Evolutionary conservation across 768 basidiomycete genomes (phyloP).

Genomic region (Trametes cinnabarina): DNA sequence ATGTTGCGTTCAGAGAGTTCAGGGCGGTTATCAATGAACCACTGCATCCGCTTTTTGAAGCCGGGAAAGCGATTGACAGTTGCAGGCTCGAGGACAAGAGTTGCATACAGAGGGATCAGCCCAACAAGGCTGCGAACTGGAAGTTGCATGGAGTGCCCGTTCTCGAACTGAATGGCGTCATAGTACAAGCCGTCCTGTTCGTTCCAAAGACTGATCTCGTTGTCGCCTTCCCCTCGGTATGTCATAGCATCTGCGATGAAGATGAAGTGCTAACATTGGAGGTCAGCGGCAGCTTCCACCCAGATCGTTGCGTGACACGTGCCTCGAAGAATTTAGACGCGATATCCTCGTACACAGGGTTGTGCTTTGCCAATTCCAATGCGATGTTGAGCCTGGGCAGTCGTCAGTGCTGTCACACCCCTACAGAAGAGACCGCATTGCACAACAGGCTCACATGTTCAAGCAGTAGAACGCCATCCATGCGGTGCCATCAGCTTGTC

Average conservation of each 20-base stretch:
- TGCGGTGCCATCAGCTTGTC: slow-evolving; percentile 97
- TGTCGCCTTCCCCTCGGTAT: slow-evolving; percentile 65
- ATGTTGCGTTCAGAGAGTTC: slow-evolving; percentile 88
- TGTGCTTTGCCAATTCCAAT: slow-evolving; percentile 95
- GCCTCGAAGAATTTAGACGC: slow-evolving; percentile 97
- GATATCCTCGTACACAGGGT: slow-evolving; percentile 96
- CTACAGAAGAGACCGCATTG: not conserved
- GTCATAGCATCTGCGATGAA: slow-evolving; percentile 99
- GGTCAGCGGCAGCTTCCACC: too few species aligned
- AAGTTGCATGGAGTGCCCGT: slow-evolving; percentile 80
- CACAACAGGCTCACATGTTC: slow-evolving; percentile 69
- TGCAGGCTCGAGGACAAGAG: slow-evolving; percentile 87
- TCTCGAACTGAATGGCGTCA: slow-evolving; percentile 90
- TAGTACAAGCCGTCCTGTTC: slow-evolving; percentile 98
- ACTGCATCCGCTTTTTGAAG: slow-evolving; percentile 98
- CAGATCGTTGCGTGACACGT: slow-evolving; percentile 15
- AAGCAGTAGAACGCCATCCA: slow-evolving; percentile 99
- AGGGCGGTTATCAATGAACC: slow-evolving; percentile 95
- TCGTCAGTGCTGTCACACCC: too few species aligned
- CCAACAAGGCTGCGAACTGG: slow-evolving; percentile 95
- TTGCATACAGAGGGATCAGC: slow-evolving; percentile 95
- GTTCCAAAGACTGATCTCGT: slow-evolving; percentile 87
- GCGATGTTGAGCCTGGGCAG: slow-evolving; percentile 86
- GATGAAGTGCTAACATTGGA: slow-evolving; percentile 97
- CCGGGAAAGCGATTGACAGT: slow-evolving; percentile 91